These are phyloP conservation scores for Triticum turgidum DNA, from an alignment of 176 grass and related monocot species.

Conservation along the genomic window DNA sequence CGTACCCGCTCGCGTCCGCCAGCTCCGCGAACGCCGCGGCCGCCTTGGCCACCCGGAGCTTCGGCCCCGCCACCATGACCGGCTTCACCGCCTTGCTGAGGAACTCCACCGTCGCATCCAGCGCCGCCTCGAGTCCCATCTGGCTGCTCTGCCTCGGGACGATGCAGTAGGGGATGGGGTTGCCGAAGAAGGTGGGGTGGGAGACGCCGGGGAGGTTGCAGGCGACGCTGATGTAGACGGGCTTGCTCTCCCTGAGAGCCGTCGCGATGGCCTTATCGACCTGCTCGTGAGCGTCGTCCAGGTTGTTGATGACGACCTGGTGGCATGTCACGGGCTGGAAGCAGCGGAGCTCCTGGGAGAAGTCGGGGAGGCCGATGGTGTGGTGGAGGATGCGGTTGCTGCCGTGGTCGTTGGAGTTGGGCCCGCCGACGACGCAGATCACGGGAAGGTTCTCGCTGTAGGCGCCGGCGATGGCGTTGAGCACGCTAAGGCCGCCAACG, in stretches of 20 bases:
- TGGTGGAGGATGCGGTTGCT: slow-evolving; percentile 91
- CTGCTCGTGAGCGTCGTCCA: slow-evolving; percentile 8
- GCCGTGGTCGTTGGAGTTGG: slow-evolving; percentile 89
- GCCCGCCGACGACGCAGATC: slow-evolving; percentile 82
- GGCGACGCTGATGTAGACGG: slow-evolving; percentile 2
- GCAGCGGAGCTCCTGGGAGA: slow-evolving; percentile 83
- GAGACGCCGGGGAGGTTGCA: neutral
- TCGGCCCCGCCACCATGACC: slow-evolving; percentile 66
- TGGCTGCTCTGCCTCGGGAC: neutral
- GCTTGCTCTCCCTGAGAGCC: slow-evolving; percentile 8
- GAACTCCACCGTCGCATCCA: slow-evolving; percentile 40
- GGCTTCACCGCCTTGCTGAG: slow-evolving; percentile 74
- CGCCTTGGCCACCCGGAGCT: slow-evolving; percentile 65
- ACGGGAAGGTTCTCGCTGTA: slow-evolving; percentile 93
- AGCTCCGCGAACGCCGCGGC: slow-evolving; percentile 41
- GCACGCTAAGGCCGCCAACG: slow-evolving; percentile 82
- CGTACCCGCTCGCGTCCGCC: slow-evolving; percentile 29
- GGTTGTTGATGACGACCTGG: slow-evolving; percentile 41
- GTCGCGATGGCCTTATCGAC: neutral
- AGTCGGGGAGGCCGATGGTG: slow-evolving; percentile 86
- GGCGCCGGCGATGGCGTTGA: slow-evolving; percentile 86
- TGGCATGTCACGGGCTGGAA: slow-evolving; percentile 82
- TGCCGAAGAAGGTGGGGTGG: neutral
- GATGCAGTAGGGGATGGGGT: neutral
- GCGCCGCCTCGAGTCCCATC: slow-evolving; percentile 26